phyloP scores from a whole-genome alignment of 345 rosid genomes.

The Aquilaria sinensis region DNA sequence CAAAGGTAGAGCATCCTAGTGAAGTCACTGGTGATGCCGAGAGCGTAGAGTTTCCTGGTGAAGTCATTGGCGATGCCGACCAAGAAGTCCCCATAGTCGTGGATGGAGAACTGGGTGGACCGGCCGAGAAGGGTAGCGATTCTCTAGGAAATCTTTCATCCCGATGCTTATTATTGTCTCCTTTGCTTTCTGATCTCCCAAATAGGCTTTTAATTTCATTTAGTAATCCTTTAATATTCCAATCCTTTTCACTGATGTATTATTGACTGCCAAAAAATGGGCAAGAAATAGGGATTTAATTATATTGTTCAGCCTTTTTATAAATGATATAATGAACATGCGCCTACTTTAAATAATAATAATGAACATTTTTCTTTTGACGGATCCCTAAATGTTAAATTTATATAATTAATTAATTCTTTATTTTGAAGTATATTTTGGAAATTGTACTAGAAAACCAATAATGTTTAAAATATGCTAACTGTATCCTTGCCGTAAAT shows the following conservation, averaged over 20 bases:
- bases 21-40: constrained; percentile 14
- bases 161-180: constrained; percentile 41
- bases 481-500: too few species aligned
- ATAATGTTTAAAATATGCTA: too few species aligned
- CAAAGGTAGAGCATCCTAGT: too few species aligned
- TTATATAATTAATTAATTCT: too few species aligned
- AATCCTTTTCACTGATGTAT: constrained; percentile 51
- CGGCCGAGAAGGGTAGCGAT: constrained; percentile 37
- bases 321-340: too few species aligned
- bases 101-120: constrained; percentile 28
- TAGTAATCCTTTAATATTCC: constrained; percentile 47
- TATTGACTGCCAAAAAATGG: constrained; percentile 31
- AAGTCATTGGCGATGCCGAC: constrained; percentile 33
- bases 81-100: constrained; percentile 34
- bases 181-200: constrained; percentile 29
- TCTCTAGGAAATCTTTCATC: constrained; percentile 59
- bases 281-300: not conserved
- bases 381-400: too few species aligned
- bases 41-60: constrained; percentile 27
- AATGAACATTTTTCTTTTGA: too few species aligned
- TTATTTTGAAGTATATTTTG: too few species aligned
- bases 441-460: too few species aligned
- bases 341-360: too few species aligned
- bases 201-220: constrained; percentile 30
- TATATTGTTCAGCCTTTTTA: not conserved